Base-by-base conservation (phyloP, 176 grass and related monocot species). In the Oryza meyeriana region DNA sequence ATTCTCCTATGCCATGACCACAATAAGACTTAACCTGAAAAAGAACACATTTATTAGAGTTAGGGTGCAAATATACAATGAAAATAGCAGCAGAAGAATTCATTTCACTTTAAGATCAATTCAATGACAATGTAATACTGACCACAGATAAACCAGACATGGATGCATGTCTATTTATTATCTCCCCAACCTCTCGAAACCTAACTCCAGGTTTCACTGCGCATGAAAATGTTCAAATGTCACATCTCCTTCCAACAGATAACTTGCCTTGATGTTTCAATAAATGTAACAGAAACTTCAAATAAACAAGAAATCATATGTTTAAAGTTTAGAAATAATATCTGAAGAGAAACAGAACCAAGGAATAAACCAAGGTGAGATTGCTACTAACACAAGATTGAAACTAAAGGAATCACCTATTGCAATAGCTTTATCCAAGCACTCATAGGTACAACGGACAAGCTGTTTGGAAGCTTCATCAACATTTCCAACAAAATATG, bases 191-290 rank as follows among this genome's bases (percentile, higher is more conserved):
- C 64, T 99, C 96, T 36, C 96, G 87, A 74, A 95, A 99, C 70
- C 96, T 79, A 72, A 95, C 90, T 81, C 96, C 93, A 82, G 96
- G 96, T 93, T 99, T 99, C 93, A 99, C 93, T 99, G 91, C 61
- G 0, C 28, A 67, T 48, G 41, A 68, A 84, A 72, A 81, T 52
- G 83, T 38, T 50, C 35, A 80, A 91, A 66, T 62, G 12, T 45
- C n/a, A 84, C 12, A 41, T 65, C 18, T 80, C 76, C 61, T 41
- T 59, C 57, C 22, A 4, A 68, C 14, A 42, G 17, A 83, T 41
- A 40, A 64, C 0, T 31, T 52, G 29, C 63, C 0, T 31, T 62
- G n/a, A 63, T 35, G 20, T 67, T 84, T 58, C 22, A 27, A 22
- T 29, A 57, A 80, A 69, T 69, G 20, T 72, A 71, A 25, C 44